Evolutionary conservation across 2,329 filamentous ascomycete genomes (phyloP), one percentile per base, ranked within the genome.

Genomic region (Colletotrichum lini): DNA sequence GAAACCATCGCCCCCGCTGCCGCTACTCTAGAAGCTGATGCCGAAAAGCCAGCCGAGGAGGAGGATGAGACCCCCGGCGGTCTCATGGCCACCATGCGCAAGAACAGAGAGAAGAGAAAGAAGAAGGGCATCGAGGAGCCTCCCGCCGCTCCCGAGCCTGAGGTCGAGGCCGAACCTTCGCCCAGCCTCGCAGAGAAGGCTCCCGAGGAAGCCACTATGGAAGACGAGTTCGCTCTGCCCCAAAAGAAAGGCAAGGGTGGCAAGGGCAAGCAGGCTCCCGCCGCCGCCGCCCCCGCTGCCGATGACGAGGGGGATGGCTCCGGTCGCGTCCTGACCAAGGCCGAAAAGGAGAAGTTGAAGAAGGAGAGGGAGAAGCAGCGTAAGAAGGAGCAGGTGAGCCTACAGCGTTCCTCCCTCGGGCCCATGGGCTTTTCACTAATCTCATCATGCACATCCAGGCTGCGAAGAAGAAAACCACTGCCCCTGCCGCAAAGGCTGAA

Each of bases 321-420:
- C 13, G 85, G 92, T 54, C 89, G 91, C 66, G 88, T 98, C 59
- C 91, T 98, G 84, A 97, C 94, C 49, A 99, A 98, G 89, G 96
- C 97, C 70, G 95, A 99, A 85, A 99, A 99, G 86, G 96, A 99
- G 82, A 97, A 94, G 84, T 88, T 96, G 79, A 98, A 96, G 89
- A 99, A 98, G 85, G 96, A 99, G 86, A 91, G 94, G 73, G 96
- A 99, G 86, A 99, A 99, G 90, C 94, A 96, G 85, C 89, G 95
- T 76, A 99, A 99, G 86, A 99, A 95, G 90, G 96, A 99, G 83
- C 93, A 98, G 90, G 94, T 96, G 73, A 59, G 77, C 69, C 49
- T 45, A 47, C 18, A 30, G 15, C 3, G 13, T 18, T 23, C n/a
- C 38, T 7, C 35, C 8, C 12, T 53, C 26, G 6, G 38, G 30